Evolutionary conservation across 495 filamentous ascomycete species (phyloP), one percentile per base, ranked within the genome.

Genomic region (Cercophora scortea): DNA sequence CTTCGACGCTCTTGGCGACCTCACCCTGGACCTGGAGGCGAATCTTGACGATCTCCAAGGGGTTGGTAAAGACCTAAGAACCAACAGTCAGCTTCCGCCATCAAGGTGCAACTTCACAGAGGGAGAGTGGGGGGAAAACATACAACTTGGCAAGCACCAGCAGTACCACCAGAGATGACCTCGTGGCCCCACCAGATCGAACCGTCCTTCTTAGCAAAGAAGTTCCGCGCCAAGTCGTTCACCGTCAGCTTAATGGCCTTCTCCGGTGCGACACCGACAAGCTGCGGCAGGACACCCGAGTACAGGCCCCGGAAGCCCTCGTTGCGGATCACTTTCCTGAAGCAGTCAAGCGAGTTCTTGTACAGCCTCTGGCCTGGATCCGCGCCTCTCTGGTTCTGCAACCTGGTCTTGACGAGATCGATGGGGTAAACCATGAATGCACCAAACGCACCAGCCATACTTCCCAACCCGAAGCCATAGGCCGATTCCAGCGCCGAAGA

Each of bases 341-440:
- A 87, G 67, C 93, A 98, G 63, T 98, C 93, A 33, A 95, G 61
- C 18, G 90, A 96, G 74, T 98, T 98, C 67, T 92, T 95, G 70
- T 98, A 98, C 56, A 97, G 73, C 53, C 87, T 70, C 68, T 96
- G 83, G 55, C 93, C 93, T 4, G 90, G 88, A 19, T 85, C 78
- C 15, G 76, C 79, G 34, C 80, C 82, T 48, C 93, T 81, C 72
- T 98, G 93, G 71, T 97, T 98, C 68, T 98, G 93, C 90, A 98
- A 90, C 35, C 93, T 83, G 8, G 93, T 98, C 80, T 98, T 98
- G 56, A 98, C 93, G 43, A 98, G 74, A 71, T 98, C 93, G 67
- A 98, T 97, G 25, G 93, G 93, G 68, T 98, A 98, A 40, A 98
- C 93, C 85, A 97, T 94, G 67, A 97, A 96, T 12, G 93, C 93